Base-by-base conservation (phyloP, 805 yeast genomes). In the Grigorovia humatica region DNA sequence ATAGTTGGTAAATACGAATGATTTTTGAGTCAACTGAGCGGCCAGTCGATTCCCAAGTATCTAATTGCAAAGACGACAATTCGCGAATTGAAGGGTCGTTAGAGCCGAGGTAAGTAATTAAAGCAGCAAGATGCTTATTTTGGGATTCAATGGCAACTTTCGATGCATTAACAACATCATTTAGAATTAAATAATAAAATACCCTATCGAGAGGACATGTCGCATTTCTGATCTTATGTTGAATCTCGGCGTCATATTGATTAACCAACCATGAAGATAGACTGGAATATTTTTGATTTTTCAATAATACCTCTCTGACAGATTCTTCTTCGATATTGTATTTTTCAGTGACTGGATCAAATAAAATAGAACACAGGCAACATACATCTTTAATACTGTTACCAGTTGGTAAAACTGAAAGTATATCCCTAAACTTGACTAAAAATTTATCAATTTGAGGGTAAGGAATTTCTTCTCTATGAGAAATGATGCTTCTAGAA, bases 101-200 rank as follows among this genome's bases (percentile, higher is more conserved):
- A 0, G 93, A 82, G 38, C 87, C 95, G 8, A 85, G 64, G 44
- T 85, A 69, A 0, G 96, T 76, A 12, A 91, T 65, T 29, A 88
- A 60, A 0, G 79, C 80, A 0, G 96, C 81, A 18, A 91, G 66
- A 64, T 90, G 96, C 5, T 77, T 68, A 59, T 86, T 85, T 9
- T 75, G 74, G 0, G 84, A 67, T n/a, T 74, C 69, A 1, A 81
- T 66, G 1, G 96, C 90, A 2, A 71, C 54, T 32, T 73, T 71
- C 6, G 82, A 72, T 1, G 98, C 97, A 29, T 72, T 72, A 9
- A 74, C 70, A 30, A 88, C 60, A 51, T 83, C 78, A 50, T 85
- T 82, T 4, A 77, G 70, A 35, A 80, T 72, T 9, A 84, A 55
- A 27, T 70, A 61, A 2, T 75, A 60, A 61, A 79, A 81, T 0